These are phyloP conservation scores for Trypanosomatidae sp. DNA, from an alignment of 208 protist genomes.

Conservation along the genomic window DNA sequence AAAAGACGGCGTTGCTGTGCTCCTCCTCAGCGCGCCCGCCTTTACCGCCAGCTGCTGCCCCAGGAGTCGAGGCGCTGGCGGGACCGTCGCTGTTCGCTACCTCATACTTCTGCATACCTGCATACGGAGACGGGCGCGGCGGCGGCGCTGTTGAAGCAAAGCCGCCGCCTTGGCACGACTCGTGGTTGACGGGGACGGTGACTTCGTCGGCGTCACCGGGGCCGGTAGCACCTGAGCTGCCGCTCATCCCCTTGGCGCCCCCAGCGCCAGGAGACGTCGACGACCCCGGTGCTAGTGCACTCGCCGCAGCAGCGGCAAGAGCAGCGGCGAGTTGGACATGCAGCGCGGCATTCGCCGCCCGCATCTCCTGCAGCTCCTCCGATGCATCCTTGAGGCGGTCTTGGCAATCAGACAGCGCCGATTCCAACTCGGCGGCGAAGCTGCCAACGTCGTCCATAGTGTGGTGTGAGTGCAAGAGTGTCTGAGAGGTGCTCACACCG, in stretches of 20 bases:
- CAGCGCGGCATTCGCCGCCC: constrained; percentile 16
- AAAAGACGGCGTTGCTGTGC: background rate
- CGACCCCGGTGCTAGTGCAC: background rate
- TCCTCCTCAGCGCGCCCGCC: background rate
- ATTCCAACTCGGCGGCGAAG: background rate
- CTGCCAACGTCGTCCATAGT: background rate
- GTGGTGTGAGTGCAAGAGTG: background rate
- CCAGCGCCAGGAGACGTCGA: background rate
- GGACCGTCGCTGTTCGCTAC: background rate
- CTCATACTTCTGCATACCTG: background rate
- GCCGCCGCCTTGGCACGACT: background rate
- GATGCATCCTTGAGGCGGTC: background rate
- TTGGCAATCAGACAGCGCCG: constrained; percentile 8
- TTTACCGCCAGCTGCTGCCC: background rate
- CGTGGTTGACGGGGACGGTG: background rate
- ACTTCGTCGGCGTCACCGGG: background rate
- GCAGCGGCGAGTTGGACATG: constrained; percentile 14
- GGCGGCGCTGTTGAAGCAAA: background rate
- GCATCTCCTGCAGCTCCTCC: constrained; percentile 13
- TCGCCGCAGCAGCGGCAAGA: constrained; percentile 4
- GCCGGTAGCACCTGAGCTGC: background rate
- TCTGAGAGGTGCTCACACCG: background rate
- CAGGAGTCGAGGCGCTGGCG: background rate
- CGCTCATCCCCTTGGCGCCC: background rate
- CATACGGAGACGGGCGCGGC: background rate